These are phyloP conservation scores for Trichoderma atroviride DNA, from an alignment of 2,329 filamentous ascomycete species.

Conservation along the genomic window DNA sequence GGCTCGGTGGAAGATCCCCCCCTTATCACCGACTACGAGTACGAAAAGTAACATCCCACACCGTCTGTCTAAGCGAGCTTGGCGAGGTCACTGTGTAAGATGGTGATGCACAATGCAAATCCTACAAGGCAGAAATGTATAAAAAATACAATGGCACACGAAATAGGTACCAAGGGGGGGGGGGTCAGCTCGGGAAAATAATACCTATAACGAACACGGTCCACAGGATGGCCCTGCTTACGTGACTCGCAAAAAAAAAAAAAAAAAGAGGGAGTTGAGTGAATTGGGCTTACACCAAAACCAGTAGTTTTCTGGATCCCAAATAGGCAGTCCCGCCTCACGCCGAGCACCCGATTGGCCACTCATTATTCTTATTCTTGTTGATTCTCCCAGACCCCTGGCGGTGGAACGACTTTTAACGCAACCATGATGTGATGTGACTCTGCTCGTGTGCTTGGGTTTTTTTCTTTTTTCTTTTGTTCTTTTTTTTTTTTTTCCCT, in stretches of 20 bases:
- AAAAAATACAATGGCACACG: not conserved
- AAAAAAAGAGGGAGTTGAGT: too few relatives aligned
- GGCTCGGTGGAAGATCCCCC: not conserved
- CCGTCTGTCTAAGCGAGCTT: not conserved
- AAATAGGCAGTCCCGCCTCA: not conserved
- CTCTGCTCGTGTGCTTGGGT: not conserved
- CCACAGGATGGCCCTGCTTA: not conserved
- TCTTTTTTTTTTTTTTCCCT: not conserved
- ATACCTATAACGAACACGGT: not conserved
- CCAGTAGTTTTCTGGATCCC: not conserved
- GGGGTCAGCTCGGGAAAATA: not conserved
- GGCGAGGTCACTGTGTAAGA: not conserved
- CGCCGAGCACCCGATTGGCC: not conserved
- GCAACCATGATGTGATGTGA: constrained; percentile 24
- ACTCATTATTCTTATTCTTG: not conserved
- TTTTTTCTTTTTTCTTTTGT: not conserved
- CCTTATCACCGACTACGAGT: not conserved
- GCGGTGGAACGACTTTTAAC: constrained; percentile 23
- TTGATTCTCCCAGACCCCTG: not conserved
- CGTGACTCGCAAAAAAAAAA: not conserved
- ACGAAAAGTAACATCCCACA: not conserved
- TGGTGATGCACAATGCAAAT: not conserved
- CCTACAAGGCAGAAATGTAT: not conserved
- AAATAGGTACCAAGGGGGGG: not conserved
- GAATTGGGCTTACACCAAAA: not conserved